Evolutionary conservation across 2,329 filamentous ascomycete genomes (phyloP), one percentile per base, ranked within the genome.

Genomic region (Lasiodiplodia sp.): DNA sequence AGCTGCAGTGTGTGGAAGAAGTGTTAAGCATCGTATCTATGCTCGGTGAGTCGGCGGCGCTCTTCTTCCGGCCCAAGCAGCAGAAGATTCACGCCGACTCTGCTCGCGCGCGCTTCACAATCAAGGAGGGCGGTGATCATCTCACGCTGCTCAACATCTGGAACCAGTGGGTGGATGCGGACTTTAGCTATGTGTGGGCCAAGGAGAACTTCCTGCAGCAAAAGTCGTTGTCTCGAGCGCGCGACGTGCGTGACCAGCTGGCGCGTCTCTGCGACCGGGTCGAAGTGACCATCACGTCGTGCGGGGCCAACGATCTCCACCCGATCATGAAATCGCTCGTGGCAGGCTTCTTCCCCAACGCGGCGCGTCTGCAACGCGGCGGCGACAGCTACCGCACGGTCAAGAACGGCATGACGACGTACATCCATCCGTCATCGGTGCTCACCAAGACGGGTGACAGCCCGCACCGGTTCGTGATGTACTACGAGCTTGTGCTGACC

Each of bases 51-150:
- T 89, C 92, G 1, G 93, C 91, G 4, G 91, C 94, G 0, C 86
- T 99, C 5, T 99, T 97, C 84, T 97, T 96, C 86, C 87, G 94
- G 0, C 94, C 96, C 23, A 97, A 97, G 78, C 94, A 99, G 82
- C 97, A 98, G 84, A 97, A 97, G 79, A 91, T 97, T 34, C 93
- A 97, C 75, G 96, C 96, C 14, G 95, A 99, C 79, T 93, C 92
- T 70, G 96, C 96, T 0, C 89, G 94, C 16, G 91, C 91, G 44
- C 89, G 95, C 1, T 98, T 98, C 81, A 97, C 93, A 0, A 85
- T 95, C 77, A 93, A 93, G 74, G 94, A 96, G 70, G 94, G 94
- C 44, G 96, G 96, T 52, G 96, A 99, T 77, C 92, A 97, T 74
- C 78, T 96, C 5, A 94, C 93, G 0, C 87, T 97, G 1, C 88